phyloP scores from a whole-genome alignment of 139 green algal species.

The Auxenochlorella pyrenoidosa region DNA sequence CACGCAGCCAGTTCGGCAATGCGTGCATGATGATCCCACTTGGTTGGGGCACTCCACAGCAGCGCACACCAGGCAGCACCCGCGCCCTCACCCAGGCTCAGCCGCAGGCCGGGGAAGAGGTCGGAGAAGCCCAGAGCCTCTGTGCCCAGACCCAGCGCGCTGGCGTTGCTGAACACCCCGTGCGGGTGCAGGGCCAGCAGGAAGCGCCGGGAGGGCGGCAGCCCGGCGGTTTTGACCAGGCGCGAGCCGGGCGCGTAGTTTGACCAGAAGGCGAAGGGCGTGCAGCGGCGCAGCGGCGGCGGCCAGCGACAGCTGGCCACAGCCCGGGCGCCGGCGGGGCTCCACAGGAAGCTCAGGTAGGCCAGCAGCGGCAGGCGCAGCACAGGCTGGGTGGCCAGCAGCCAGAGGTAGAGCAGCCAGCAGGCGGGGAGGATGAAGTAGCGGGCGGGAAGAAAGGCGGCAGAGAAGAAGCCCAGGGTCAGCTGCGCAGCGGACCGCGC shows the following conservation, averaged over 20 bases:
- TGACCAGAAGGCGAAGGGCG: not conserved
- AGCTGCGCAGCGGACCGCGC: too few relatives aligned
- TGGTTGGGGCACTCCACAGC: too few relatives aligned
- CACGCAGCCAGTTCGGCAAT: too few relatives aligned
- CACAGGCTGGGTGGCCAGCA: not conserved
- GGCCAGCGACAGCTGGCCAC: not conserved
- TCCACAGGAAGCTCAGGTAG: not conserved
- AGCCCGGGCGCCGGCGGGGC: not conserved
- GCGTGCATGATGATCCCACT: too few relatives aligned
- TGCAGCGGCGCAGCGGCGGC: not conserved
- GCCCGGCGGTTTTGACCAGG: not conserved
- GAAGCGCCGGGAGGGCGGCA: not conserved
- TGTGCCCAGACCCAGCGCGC: not conserved
- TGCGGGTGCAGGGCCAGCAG: not conserved
- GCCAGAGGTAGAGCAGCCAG: not conserved
- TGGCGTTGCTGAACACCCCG: not conserved
- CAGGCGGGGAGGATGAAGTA: not conserved
- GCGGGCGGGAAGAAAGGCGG: not conserved
- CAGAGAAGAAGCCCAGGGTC: not conserved
- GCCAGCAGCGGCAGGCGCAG: conserved; percentile 3
- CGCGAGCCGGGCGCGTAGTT: not conserved
- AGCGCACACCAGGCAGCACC: too few relatives aligned
- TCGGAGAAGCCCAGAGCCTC: not conserved
- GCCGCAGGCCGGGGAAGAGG: not conserved
- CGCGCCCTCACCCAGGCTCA: conserved; percentile 5